Evolutionary conservation across 1,139 yeast species (phyloP), one percentile per base, ranked within the genome.

Genomic region (Suhomyces kunorum): DNA sequence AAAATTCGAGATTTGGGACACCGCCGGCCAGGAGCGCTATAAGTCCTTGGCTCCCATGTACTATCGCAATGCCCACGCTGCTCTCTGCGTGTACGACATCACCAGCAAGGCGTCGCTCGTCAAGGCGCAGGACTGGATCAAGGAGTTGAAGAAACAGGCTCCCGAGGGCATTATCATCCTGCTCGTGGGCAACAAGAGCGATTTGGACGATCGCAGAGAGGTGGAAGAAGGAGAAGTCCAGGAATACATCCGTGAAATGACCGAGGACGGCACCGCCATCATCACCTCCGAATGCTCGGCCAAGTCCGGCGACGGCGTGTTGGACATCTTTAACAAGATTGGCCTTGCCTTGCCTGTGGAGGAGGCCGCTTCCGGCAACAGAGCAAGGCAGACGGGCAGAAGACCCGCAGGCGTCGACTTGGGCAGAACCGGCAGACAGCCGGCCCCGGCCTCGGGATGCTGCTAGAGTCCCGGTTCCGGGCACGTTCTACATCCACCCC

Each of bases 51-150:
- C 77, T 1, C 78, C 78, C 5, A 73, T 73, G 78, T 73, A 73
- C 53, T 73, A 73, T 50, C 50, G 78, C 24, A 69, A 71, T 46
- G 72, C 76, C 30, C 63, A 61, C 38, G 64, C 65, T n/a, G 77
- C 77, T 1, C 45, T 54, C 23, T 52, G 56, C 26, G 55, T 52
- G 20, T 52, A 51, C 35, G 58, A 54, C 30, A 48, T 63, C 68
- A 81, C 59, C 26, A 53, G 55, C 25, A 45, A 49, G 75, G 72
- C 88, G 2, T 89, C 97, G 5, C 76, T 92, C 52, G 80, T 76
- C 36, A 83, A 92, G 56, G 98, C 98, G 1, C 90, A 89, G 60
- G 85, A 88, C 38, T 94, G 99, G 99, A 88, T 92, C 40, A 86
- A 86, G 57, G 98, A 94, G 66, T 75, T 94, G 50, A 90, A 88